Conservation (phyloP, 306 rosid species). For the Leucaena leucocephala region DNA sequence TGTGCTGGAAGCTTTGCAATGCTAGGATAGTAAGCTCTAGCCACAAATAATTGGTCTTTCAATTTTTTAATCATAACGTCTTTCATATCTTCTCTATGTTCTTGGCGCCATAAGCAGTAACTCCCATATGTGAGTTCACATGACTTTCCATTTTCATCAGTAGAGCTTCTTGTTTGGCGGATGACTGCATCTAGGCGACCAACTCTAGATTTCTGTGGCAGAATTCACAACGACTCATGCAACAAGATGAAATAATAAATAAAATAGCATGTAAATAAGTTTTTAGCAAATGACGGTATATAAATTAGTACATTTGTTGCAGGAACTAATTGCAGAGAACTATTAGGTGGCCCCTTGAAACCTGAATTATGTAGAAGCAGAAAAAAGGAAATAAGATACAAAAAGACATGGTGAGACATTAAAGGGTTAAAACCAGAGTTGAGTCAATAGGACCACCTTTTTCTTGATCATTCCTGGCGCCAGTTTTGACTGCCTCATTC, state of each 20-base stretch:
- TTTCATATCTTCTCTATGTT: constrained; percentile 82
- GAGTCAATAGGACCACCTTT: constrained; percentile 47
- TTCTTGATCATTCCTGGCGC: constrained; percentile 32
- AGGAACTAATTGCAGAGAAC: constrained; percentile 47
- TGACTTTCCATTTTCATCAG: constrained; percentile 64
- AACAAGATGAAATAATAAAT: constrained; percentile 23
- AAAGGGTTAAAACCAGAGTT: constrained; percentile 13
- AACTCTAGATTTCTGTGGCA: constrained; percentile 61
- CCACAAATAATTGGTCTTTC: constrained; percentile 95
- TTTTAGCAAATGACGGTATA: constrained; percentile 32
- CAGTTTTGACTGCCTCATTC: constrained; percentile 42
- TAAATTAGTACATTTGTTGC: constrained; percentile 55
- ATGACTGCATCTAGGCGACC: constrained; percentile 42
- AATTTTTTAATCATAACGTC: constrained; percentile 77
- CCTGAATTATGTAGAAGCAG: constrained; percentile 49
- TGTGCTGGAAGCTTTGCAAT: constrained; percentile 85
- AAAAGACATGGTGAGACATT: constrained; percentile 15
- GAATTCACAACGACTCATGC: constrained; percentile 38
- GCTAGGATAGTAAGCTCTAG: constrained; percentile 93
- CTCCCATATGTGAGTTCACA: constrained; percentile 90
- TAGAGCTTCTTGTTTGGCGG: constrained; percentile 41
- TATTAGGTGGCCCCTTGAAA: constrained; percentile 43
- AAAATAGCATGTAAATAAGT: constrained; percentile 29
- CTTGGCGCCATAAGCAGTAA: constrained; percentile 85
- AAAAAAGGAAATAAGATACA: constrained; percentile 30